phyloP scores from a whole-genome alignment of 2,329 filamentous ascomycete species.

The Microdochium trichocladiopsis region DNA sequence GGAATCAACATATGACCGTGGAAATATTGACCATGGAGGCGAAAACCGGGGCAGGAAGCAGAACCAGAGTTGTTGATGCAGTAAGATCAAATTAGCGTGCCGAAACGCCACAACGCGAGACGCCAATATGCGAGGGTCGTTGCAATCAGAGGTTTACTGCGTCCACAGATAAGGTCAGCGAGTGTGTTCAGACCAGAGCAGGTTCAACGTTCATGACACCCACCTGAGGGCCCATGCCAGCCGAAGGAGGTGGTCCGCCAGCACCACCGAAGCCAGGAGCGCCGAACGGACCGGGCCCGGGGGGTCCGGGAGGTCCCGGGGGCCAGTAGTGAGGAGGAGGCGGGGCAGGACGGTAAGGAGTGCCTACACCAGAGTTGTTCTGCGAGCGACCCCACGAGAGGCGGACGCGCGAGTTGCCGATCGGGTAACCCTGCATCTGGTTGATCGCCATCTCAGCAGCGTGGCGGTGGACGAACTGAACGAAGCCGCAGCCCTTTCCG shows the following conservation, averaged over 20 bases:
- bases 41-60: slow-evolving; percentile 2
- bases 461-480: slow-evolving; percentile 98
- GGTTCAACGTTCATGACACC: background rate
- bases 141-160: slow-evolving; percentile 11
- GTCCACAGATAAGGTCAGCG: background rate
- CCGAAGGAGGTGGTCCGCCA: slow-evolving; percentile 21
- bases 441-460: slow-evolving; percentile 99
- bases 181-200: background rate
- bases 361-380: slow-evolving; percentile 98
- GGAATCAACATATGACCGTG: slow-evolving; percentile 9
- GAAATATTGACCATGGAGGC: slow-evolving; percentile 5
- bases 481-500: slow-evolving; percentile 97
- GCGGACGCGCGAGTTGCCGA: slow-evolving; percentile 95
- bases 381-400: slow-evolving; percentile 96
- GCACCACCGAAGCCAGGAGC: slow-evolving; percentile 15
- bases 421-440: slow-evolving; percentile 99
- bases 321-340: slow-evolving; percentile 25
- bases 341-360: slow-evolving; percentile 91
- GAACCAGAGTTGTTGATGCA: slow-evolving; percentile 20
- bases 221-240: slow-evolving; percentile 23
- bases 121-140: slow-evolving; percentile 21
- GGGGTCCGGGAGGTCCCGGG: slow-evolving; percentile 18
- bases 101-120: slow-evolving; percentile 25
- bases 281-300: slow-evolving; percentile 15
- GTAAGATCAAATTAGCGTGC: slow-evolving; percentile 13